Evolutionary conservation across 139 green algal species (phyloP), one percentile per base, ranked within the genome.

Genomic region (Tetradesmus lagerheimii): DNA sequence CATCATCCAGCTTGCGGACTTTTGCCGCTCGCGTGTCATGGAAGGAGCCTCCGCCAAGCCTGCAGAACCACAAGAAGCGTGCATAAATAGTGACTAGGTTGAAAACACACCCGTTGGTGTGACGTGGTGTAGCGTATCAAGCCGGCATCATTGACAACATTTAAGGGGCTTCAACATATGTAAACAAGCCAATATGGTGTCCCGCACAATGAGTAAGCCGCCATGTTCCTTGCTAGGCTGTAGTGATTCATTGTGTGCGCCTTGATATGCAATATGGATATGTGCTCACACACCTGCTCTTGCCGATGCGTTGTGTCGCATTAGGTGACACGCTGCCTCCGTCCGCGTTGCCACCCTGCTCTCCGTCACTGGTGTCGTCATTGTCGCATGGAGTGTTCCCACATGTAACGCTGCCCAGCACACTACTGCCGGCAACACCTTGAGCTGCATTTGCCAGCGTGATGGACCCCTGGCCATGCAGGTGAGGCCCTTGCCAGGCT

Each of bases 1-100:
- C 83, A 16, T 62, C 83, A 80, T 88, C 83, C 23, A 88, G 64
- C 38, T 80, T 80, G 38, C 83, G 83, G 83, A 88, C 67, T 64
- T 88, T 88, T 11, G 66, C 64, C 1, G 83, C 57, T 71, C 23
- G 57, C 57, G 23, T 20, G 18, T 16, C 23, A 20, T 31, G 57
- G 2, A n/a, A 31, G 1, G 57, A 31, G 66, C 66, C 27, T 31
- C 1, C 1, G 20, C 1, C 18, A 71, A 71, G 57, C 18, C 57
- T 31, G 18, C 20, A 23, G 66, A 71, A 71, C 5, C 23, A n/a
- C 20, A 20, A 25, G 2, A 71, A 71, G 57, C 2, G 12, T 8
- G 57, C 57, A 71, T 31, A 31, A n/a, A n/a, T n/a, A n/a, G n/a
- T n/a, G n/a, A n/a, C n/a, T n/a, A n/a, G n/a, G n/a, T n/a, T n/a